Conservation (phyloP, 768 basidiomycete genomes). For the Suillus weaverae region DNA sequence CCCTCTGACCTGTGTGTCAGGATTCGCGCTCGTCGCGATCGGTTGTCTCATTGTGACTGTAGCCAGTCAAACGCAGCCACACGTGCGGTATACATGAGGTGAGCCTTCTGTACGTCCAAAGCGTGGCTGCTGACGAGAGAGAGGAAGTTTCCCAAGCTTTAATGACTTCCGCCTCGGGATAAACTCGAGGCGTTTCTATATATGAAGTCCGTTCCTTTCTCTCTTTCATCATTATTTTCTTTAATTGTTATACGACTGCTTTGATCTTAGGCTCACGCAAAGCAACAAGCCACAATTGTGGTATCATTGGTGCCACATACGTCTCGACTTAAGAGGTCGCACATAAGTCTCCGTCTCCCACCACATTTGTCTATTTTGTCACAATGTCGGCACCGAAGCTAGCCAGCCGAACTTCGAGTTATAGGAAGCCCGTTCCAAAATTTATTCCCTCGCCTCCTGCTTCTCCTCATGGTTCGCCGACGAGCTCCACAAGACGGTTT, state of each 20-base stretch:
- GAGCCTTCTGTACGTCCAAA: constrained; percentile 34
- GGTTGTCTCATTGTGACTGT: constrained; percentile 33
- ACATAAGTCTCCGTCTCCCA: neutral
- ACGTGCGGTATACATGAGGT: constrained; percentile 40
- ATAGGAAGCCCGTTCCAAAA: constrained; percentile 69
- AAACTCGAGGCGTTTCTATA: constrained; percentile 33
- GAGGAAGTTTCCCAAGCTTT: constrained; percentile 28
- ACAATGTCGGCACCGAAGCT: constrained; percentile 31
- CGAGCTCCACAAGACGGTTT: constrained; percentile 33
- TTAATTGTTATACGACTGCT: constrained; percentile 25
- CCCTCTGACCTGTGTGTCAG: constrained; percentile 21
- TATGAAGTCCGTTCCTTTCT: constrained; percentile 30
- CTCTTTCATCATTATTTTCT: constrained; percentile 25
- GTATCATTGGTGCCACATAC: neutral
- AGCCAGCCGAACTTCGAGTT: constrained; percentile 48
- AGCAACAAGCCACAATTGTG: constrained; percentile 19
- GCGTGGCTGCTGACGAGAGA: constrained; percentile 36
- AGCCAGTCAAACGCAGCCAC: constrained; percentile 26
- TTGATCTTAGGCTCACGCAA: constrained; percentile 25
- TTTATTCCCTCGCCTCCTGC: constrained; percentile 67
- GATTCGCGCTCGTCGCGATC: constrained; percentile 35
- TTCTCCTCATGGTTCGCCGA: constrained; percentile 35
- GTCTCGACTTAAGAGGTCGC: neutral
- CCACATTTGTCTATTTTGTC: neutral
- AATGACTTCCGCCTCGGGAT: constrained; percentile 32